phyloP scores from a whole-genome alignment of 2,329 filamentous ascomycete species.

The Aspergillus costaricaensis region DNA sequence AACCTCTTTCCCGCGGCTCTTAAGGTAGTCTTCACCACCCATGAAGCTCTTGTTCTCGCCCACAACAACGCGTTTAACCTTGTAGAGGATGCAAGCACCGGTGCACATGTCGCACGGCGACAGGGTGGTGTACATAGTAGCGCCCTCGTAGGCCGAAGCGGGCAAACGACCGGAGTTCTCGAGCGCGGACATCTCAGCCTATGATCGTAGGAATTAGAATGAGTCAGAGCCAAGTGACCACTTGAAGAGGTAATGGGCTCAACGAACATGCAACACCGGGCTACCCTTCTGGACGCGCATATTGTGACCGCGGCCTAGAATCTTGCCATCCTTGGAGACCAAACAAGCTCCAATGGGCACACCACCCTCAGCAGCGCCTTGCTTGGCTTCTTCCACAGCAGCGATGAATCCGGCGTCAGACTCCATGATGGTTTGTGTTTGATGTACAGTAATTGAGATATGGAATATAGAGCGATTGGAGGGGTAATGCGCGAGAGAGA shows the following conservation, averaged over 20 bases:
- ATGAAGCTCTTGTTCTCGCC: constrained; percentile 76
- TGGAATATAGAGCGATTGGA: not conserved
- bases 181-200: constrained; percentile 77
- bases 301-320: constrained; percentile 73
- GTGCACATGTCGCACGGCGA: constrained; percentile 83
- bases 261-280: constrained; percentile 68
- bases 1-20: constrained; percentile 69
- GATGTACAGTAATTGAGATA: not conserved
- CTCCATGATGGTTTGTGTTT: constrained; percentile 29
- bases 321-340: constrained; percentile 67
- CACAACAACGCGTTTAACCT: constrained; percentile 71
- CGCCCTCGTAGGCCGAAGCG: constrained; percentile 66
- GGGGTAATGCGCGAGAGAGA: constrained; percentile 10
- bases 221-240: too few relatives aligned
- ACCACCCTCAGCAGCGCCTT: constrained; percentile 58
- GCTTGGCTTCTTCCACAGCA: constrained; percentile 59
- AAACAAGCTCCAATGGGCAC: constrained; percentile 63
- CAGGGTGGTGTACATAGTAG: constrained; percentile 82
- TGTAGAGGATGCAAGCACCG: constrained; percentile 75
- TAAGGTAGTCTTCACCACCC: constrained; percentile 71
- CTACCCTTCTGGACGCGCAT: constrained; percentile 73
- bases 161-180: constrained; percentile 72
- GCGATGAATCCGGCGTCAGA: constrained; percentile 57
- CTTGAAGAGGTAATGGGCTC: not conserved
- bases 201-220: not conserved